A percentile compares a stretch with the other conserved stretches of the same genome.
These are phyloP conservation scores for Castanea mollissima DNA, from an alignment of 306 rosid species.

Conservation along the genomic window DNA sequence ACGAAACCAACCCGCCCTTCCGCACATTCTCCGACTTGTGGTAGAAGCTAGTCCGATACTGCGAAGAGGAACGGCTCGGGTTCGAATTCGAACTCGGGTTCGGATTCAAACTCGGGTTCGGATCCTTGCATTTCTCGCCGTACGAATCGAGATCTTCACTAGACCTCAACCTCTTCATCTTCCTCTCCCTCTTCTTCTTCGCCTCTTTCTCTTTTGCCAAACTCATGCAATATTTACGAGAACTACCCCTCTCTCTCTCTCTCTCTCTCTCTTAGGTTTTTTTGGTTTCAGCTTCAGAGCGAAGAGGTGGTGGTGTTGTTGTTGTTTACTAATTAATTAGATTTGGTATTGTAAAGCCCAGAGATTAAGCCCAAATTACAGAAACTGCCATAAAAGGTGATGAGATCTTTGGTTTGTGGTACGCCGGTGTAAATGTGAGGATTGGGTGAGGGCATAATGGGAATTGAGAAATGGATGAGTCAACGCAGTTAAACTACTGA, in stretches of 20 bases:
- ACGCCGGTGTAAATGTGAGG: neutral
- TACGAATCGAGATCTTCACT: slow-evolving; percentile 82
- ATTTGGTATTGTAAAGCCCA: neutral
- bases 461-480: slow-evolving; percentile 20
- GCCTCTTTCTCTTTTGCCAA: neutral
- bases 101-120: slow-evolving; percentile 39
- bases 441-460: slow-evolving; percentile 8
- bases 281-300: too few species aligned
- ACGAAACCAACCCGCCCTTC: slow-evolving; percentile 50
- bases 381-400: neutral
- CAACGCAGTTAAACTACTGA: slow-evolving; percentile 63
- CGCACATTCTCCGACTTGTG: slow-evolving; percentile 61
- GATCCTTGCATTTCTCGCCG: slow-evolving; percentile 50
- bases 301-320: too few species aligned
- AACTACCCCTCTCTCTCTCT: neutral
- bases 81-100: slow-evolving; percentile 23
- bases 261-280: too few species aligned
- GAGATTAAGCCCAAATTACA: neutral
- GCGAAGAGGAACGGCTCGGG: slow-evolving; percentile 64
- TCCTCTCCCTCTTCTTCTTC: neutral
- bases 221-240: neutral
- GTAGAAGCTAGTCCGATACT: slow-evolving; percentile 46
- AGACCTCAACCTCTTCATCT: slow-evolving; percentile 90
- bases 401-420: neutral
- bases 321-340: too few species aligned